phyloP scores from a whole-genome alignment of 2,329 filamentous ascomycete species.

The Setomelanomma holmii region DNA sequence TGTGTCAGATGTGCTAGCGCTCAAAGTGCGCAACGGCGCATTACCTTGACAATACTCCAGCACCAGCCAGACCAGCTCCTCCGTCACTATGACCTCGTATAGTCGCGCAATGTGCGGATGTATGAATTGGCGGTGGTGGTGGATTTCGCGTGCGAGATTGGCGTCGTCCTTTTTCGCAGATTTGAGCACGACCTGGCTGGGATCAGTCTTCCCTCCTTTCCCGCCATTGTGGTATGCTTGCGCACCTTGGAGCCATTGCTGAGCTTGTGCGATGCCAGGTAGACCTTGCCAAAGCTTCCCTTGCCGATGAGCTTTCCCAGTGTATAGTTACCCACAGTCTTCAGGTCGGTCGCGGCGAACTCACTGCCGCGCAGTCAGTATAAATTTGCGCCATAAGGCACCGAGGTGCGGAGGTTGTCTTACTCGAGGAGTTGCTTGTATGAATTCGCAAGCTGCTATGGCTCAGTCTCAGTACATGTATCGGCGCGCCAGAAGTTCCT shows the following conservation, averaged over 20 bases:
- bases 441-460: constrained; percentile 83
- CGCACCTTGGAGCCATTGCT: constrained; percentile 95
- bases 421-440: constrained; percentile 97
- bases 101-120: constrained; percentile 96
- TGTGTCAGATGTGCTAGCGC: constrained; percentile 10
- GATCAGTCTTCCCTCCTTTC: constrained; percentile 16
- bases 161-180: constrained; percentile 95
- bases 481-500: neutral
- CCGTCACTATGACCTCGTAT: constrained; percentile 98
- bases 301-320: constrained; percentile 93
- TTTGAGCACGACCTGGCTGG: constrained; percentile 89
- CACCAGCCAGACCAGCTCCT: constrained; percentile 92
- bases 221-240: neutral
- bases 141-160: constrained; percentile 95
- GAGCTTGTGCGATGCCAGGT: constrained; percentile 93
- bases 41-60: constrained; percentile 93
- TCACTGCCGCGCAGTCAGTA: constrained; percentile 65
- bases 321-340: constrained; percentile 92
- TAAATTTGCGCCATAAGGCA: neutral
- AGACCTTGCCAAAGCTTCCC: constrained; percentile 98
- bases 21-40: neutral
- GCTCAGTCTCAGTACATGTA: constrained; percentile 4
- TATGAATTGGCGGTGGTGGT: constrained; percentile 96
- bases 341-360: constrained; percentile 89
- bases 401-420: constrained; percentile 46